These are phyloP conservation scores for Penicillium sp. DNA, from an alignment of 2,329 filamentous ascomycete species.

Conservation along the genomic window DNA sequence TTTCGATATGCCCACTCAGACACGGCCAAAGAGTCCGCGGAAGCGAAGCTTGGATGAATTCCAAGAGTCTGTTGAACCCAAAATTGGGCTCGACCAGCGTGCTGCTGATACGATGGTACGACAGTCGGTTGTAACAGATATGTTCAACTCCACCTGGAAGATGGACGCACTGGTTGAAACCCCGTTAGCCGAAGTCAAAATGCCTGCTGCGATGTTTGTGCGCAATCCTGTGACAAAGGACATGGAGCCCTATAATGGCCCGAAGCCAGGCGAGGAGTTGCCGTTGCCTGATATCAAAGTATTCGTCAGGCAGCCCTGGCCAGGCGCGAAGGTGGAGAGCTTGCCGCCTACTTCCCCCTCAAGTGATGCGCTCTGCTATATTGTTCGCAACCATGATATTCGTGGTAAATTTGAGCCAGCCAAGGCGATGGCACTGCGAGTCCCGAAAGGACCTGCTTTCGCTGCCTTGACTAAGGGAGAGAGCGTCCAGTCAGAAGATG, in stretches of 20 bases:
- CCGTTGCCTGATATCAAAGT: conserved; percentile 67
- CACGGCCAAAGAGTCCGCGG: conserved; percentile 34
- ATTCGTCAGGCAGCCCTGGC: conserved; percentile 76
- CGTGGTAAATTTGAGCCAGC: conserved; percentile 77
- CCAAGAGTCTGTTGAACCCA: conserved; percentile 21
- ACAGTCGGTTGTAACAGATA: conserved; percentile 67
- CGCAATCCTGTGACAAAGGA: conserved; percentile 62
- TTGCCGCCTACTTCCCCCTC: conserved; percentile 71
- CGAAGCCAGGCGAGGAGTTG: conserved; percentile 55
- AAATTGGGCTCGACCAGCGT: conserved; percentile 19
- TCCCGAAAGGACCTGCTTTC: conserved; percentile 62
- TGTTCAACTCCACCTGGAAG: conserved; percentile 78
- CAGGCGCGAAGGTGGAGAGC: conserved; percentile 62
- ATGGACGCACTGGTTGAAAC: conserved; percentile 69
- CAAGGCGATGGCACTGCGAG: conserved; percentile 64
- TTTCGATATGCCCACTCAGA: conserved; percentile 28
- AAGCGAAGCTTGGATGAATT: conserved; percentile 56
- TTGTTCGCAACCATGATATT: conserved; percentile 73
- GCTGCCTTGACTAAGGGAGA: conserved; percentile 62
- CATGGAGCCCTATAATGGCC: conserved; percentile 70
- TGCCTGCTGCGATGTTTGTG: conserved; percentile 71
- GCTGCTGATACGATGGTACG: conserved; percentile 52
- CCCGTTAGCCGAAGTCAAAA: conserved; percentile 64
- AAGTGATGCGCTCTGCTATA: conserved; percentile 76
- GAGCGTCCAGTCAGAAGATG: conserved; percentile 64